Base-by-base conservation (phyloP, 345 rosid species). In the Turritis glabra region DNA sequence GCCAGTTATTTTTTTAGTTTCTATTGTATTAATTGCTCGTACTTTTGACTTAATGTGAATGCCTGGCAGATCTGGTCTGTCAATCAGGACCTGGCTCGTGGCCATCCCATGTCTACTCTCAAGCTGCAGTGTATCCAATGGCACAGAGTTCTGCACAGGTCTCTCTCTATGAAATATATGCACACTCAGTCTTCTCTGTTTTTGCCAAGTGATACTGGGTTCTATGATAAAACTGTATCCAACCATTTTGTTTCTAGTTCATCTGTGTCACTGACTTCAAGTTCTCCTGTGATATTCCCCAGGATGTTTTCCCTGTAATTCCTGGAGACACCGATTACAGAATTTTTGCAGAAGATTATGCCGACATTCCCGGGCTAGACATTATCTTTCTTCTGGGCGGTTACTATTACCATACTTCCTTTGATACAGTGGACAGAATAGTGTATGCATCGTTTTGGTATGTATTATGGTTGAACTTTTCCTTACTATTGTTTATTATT, bases 81-180 rank as follows among this genome's bases (percentile, higher is more conserved):
- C 99, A 95, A 80, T 95, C 98, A 80, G 99, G 99, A 64, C 99
- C 98, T 73, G 82, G 92, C 71, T 84, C 93, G 21, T 95, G 97
- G 98, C 96, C 98, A 22, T 92, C 97, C 67, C 75, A 32, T 53
- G 76, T 95, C 67, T 95, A 95, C 73, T 90, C 96, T 51, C 86
- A 89, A 79, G 92, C 98, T 79, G 98, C 98, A 23, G 55, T 81
- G 11, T 76, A 88, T 76, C 98, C 98, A 72, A 92, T 92, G 99
- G 99, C 96, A 43, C 89, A 92, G 80, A 95, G 98, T 80, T 97
- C 98, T 61, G 97, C 98, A 77, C 99, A 95, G 98, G 97, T 92
- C 72, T 71, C 73, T 79, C 69, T 75, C 19, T 58, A 4, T 50
- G 44, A 43, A 25, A 32, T 23, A 41, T 70, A 61, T 32, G 0